These are phyloP conservation scores for Fusarium sp. DNA, from an alignment of 2,329 filamentous ascomycete species.

Conservation along the genomic window DNA sequence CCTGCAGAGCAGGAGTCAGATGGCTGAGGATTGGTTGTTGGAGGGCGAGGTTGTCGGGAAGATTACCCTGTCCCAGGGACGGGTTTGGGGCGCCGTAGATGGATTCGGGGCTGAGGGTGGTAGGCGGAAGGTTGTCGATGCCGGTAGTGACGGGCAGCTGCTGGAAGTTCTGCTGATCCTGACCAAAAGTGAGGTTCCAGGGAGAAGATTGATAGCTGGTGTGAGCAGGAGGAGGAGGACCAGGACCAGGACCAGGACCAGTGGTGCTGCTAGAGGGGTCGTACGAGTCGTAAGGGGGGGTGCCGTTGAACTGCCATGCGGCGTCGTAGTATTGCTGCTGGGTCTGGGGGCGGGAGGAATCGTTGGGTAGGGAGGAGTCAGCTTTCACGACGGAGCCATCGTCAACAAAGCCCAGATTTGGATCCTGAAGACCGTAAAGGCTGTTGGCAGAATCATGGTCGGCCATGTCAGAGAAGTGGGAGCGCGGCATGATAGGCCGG, in stretches of 20 bases:
- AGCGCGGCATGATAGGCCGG: constrained; percentile 45
- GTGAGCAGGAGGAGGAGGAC: constrained; percentile 47
- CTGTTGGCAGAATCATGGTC: constrained; percentile 54
- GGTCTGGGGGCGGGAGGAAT: constrained; percentile 51
- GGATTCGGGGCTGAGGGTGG: constrained; percentile 52
- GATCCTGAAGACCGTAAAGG: constrained; percentile 59
- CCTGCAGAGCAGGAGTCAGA: constrained; percentile 69
- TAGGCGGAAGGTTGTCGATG: constrained; percentile 48
- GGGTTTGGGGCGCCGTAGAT: constrained; percentile 49
- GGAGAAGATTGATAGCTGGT: constrained; percentile 50
- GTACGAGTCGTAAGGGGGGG: constrained; percentile 60
- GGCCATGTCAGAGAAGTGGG: constrained; percentile 51
- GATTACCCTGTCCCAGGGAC: constrained; percentile 44
- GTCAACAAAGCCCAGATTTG: constrained; percentile 53
- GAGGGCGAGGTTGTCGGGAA: constrained; percentile 48
- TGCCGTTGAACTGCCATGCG: constrained; percentile 62
- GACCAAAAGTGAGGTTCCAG: constrained; percentile 51
- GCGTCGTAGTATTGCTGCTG: constrained; percentile 50
- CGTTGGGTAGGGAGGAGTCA: constrained; percentile 48
- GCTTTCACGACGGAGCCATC: constrained; percentile 50
- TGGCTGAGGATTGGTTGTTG: constrained; percentile 42
- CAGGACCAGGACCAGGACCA: constrained; percentile 15
- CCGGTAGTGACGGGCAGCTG: constrained; percentile 50
- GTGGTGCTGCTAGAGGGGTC: constrained; percentile 53
- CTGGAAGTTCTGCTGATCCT: constrained; percentile 47